phyloP scores from a whole-genome alignment of 129 eudicot species.

The Cynara cardunculus region DNA sequence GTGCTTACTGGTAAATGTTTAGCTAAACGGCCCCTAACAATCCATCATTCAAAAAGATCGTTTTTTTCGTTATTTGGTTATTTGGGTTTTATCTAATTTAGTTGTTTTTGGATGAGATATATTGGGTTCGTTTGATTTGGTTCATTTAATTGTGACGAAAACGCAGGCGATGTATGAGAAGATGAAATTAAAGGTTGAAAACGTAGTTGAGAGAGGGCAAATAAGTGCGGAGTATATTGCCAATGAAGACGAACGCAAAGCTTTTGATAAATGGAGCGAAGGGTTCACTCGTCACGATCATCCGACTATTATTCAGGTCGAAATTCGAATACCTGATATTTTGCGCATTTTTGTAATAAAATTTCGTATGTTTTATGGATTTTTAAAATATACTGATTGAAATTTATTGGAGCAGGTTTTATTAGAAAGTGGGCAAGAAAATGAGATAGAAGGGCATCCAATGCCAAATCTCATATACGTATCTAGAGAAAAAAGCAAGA shows the following conservation, averaged over 20 bases:
- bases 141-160: background rate
- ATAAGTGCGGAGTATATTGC: slow-evolving; percentile 38
- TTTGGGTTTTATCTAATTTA: background rate
- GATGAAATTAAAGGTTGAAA: slow-evolving; percentile 54
- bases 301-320: slow-evolving; percentile 69
- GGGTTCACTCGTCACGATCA: slow-evolving; percentile 51
- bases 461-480: slow-evolving; percentile 83
- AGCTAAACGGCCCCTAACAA: too few species aligned
- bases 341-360: too few species aligned
- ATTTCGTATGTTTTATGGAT: background rate
- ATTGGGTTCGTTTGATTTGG: background rate
- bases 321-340: background rate
- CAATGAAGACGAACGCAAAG: slow-evolving; percentile 20
- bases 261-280: slow-evolving; percentile 42
- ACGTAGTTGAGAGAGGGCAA: slow-evolving; percentile 53
- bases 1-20: too few species aligned
- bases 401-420: slow-evolving; percentile 40
- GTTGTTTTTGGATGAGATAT: background rate
- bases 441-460: slow-evolving; percentile 32
- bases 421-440: slow-evolving; percentile 38
- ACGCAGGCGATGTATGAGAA: slow-evolving; percentile 43
- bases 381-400: background rate
- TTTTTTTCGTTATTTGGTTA: too few species aligned
- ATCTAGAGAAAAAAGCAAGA: slow-evolving; percentile 52
- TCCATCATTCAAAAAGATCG: too few species aligned